Percentiles rank a stretch among this genome's conserved stretches.
Conservation (phyloP, 129 eudicot species). For the Tagetes erecta region DNA sequence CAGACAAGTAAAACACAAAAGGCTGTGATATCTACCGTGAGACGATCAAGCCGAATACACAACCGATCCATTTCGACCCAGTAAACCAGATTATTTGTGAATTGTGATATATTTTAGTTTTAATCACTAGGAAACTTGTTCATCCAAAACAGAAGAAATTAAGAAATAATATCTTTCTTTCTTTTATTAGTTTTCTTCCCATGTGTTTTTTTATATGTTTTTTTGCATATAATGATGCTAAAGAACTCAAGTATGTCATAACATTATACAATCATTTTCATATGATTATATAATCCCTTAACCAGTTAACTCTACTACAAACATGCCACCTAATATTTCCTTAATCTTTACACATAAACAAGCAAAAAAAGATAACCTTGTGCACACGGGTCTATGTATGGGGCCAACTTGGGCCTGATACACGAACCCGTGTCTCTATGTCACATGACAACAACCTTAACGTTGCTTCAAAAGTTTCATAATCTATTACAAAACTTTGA, state of each 20-base stretch:
- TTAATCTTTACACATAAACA: conserved; percentile 1
- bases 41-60: conserved; percentile 35
- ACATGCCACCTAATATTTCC: conserved; percentile 17
- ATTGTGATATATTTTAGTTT: neutral
- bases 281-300: conserved; percentile 7
- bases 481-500: neutral
- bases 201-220: neutral
- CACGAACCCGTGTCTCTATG: too few relatives aligned
- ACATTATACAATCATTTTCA: conserved; percentile 14
- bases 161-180: neutral
- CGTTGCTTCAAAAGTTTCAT: neutral
- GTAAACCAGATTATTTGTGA: conserved; percentile 9
- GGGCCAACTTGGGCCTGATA: too few relatives aligned
- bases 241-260: conserved; percentile 3
- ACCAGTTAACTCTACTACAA: conserved; percentile 25
- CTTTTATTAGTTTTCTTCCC: neutral
- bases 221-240: neutral
- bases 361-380: neutral
- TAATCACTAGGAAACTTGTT: neutral
- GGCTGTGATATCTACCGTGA: conserved; percentile 16
- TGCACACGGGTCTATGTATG: too few relatives aligned
- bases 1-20: conserved; percentile 31
- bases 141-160: neutral
- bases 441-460: too few relatives aligned
- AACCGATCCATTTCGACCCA: conserved; percentile 17